Base-by-base conservation (phyloP, 495 filamentous ascomycete genomes). In the Xylaria palmicola region DNA sequence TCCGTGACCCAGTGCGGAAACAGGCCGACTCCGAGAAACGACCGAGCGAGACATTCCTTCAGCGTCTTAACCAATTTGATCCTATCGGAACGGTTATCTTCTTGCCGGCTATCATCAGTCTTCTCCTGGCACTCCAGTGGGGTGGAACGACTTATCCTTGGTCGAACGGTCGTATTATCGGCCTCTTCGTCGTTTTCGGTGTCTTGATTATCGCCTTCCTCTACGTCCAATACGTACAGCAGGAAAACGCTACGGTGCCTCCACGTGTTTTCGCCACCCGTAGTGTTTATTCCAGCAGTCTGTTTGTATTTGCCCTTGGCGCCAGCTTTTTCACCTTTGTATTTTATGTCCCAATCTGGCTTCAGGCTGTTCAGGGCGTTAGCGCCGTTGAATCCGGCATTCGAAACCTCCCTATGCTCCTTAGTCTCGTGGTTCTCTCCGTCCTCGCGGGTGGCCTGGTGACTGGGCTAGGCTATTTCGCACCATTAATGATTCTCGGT, bases 81-180 rank as follows among this genome's bases (percentile, higher is more conserved):
- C 77, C 85, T 0, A 63, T 81, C 1, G 91, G 91, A 2, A 88
- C 83, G 0, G 1, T 78, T 2, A 70, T 89, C 54, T 88, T 95
- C 66, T 73, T 95, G 29, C 89, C 90, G 1, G 80, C 78, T 4
- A 12, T 57, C 10, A 57, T 57, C 12, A 87, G 83, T 62, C 72
- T 93, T 1, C 70, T 96, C 13, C 77, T 97, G 0, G 92, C 92
- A 0, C 77, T 97, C 19, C 90, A 94, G 70, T 96, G 92, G 92
- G 92, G 91, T 44, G 92, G 91, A 3, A 81, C 81, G 0, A 81
- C 74, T 27, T 91, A 93, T 61, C 61, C 73, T 0, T 95, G 91
- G 91, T 68, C 60, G 48, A 80, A 78, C 62, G 84, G 79, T 51
- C 85, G 86, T 13, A 86, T 93, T 63, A 88, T 93, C 52, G 81